Conservation (phyloP, 192 early-diverging fungal species). For the Dissophora globulifera region DNA sequence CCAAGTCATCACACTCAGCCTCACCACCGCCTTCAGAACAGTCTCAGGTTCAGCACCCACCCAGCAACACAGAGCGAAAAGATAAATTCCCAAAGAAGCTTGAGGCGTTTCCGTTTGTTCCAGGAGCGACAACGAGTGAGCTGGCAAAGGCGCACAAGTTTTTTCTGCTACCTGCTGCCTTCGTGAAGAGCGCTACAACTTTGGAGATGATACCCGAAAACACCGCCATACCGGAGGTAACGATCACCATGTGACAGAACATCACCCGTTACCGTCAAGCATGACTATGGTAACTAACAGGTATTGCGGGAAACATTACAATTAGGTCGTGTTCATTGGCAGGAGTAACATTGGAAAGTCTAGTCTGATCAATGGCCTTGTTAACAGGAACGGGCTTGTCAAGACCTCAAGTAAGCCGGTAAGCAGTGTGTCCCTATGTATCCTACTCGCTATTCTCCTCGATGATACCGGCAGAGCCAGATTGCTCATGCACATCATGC, state of each 20-base stretch:
- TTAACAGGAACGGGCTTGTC: slow-evolving; percentile 58
- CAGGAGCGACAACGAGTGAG: slow-evolving; percentile 33
- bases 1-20: too few relatives aligned
- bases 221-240: slow-evolving; percentile 45
- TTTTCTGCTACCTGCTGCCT: slow-evolving; percentile 41
- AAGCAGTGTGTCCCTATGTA: too few relatives aligned
- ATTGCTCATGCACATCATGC: too few relatives aligned
- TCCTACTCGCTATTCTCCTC: too few relatives aligned
- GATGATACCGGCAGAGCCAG: too few relatives aligned
- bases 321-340: slow-evolving; percentile 63
- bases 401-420: slow-evolving; percentile 67
- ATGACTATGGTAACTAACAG: too few relatives aligned
- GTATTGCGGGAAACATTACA: neutral
- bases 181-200: slow-evolving; percentile 42
- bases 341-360: slow-evolving; percentile 71
- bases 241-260: neutral
- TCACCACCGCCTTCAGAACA: too few relatives aligned
- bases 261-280: too few relatives aligned
- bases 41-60: neutral
- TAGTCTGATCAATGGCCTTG: slow-evolving; percentile 62
- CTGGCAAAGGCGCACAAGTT: slow-evolving; percentile 47
- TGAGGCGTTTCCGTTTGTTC: slow-evolving; percentile 46
- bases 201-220: slow-evolving; percentile 47
- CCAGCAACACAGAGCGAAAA: too few relatives aligned
- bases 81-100: slow-evolving; percentile 40